These are phyloP conservation scores for Cetradonia linearis DNA, from an alignment of 495 filamentous ascomycete species.

Conservation along the genomic window DNA sequence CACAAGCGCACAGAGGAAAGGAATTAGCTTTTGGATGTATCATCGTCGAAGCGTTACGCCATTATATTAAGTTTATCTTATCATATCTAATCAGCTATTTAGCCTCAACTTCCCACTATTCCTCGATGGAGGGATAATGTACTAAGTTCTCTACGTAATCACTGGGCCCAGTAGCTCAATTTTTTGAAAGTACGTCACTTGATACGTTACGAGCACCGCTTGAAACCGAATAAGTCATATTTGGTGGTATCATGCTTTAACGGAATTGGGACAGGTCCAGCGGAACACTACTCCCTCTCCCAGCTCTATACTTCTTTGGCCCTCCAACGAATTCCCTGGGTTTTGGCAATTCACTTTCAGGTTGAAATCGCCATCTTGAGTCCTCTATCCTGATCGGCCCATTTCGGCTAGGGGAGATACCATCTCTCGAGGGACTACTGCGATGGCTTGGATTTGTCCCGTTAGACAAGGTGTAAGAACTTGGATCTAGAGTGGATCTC, in stretches of 20 bases:
- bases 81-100: constrained; percentile 1
- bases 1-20: not conserved
- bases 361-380: constrained; percentile 73
- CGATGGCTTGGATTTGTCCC: constrained; percentile 32
- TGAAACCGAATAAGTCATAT: not conserved
- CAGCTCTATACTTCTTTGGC: constrained; percentile 72
- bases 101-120: not conserved
- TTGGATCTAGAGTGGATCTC: constrained; percentile 54
- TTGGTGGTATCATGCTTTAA: constrained; percentile 12
- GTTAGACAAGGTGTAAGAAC: constrained; percentile 63
- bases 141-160: not conserved
- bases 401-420: constrained; percentile 28
- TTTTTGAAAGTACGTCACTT: not conserved
- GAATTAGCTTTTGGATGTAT: no score
- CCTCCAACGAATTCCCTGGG: constrained; percentile 68
- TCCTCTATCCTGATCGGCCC: constrained; percentile 60
- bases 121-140: not conserved
- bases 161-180: not conserved
- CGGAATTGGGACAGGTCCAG: constrained; percentile 51
- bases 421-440: constrained; percentile 13
- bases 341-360: constrained; percentile 71
- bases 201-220: not conserved
- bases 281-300: constrained; percentile 86
- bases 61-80: not conserved
- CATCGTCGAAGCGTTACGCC: not conserved